Conservation (phyloP, 441 rosid genomes). For the Mallotus japonicus region DNA sequence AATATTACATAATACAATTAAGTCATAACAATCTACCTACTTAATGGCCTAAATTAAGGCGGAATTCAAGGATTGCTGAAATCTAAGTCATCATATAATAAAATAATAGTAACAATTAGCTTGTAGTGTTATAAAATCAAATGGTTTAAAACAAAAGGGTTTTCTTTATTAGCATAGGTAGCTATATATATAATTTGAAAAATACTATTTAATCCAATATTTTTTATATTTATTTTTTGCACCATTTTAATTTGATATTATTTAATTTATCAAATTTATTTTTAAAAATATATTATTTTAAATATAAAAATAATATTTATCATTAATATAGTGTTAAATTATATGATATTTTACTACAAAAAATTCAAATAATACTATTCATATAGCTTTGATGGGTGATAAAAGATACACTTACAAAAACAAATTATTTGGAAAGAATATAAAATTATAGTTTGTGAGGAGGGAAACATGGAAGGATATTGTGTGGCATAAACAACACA, state of each 20-base stretch:
- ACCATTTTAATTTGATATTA: too few species aligned
- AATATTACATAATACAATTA: conserved; percentile 13
- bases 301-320: too few species aligned
- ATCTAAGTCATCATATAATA: conserved; percentile 10
- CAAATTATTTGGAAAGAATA: not conserved
- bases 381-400: not conserved
- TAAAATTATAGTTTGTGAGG: conserved; percentile 21
- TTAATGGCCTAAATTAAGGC: conserved; percentile 49
- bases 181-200: not conserved
- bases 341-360: too few species aligned
- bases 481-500: conserved; percentile 22
- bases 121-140: too few species aligned
- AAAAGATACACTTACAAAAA: not conserved
- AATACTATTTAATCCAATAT: too few species aligned
- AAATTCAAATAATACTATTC: too few species aligned
- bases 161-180: not conserved
- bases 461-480: conserved; percentile 39
- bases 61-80: conserved; percentile 48
- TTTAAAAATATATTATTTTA: too few species aligned
- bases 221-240: too few species aligned
- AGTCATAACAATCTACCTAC: conserved; percentile 25
- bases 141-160: not conserved
- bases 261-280: too few species aligned
- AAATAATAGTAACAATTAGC: not conserved
- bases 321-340: too few species aligned